phyloP scores from a whole-genome alignment of 2,329 filamentous ascomycete genomes.

The Colletotrichum sp. region DNA sequence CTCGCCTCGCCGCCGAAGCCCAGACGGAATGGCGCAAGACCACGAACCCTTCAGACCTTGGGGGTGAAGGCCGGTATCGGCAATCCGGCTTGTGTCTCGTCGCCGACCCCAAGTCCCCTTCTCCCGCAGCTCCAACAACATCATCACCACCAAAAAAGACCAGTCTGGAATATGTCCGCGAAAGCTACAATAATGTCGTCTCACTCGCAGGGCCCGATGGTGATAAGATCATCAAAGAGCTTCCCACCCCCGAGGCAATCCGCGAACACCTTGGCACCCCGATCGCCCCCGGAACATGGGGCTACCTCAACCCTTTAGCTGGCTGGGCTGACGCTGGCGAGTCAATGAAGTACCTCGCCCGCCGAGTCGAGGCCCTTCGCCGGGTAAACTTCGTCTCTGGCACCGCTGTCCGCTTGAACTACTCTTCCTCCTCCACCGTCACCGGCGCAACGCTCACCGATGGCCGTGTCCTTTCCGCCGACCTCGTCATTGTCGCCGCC shows the following conservation, averaged over 20 bases:
- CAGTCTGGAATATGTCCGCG: constrained; percentile 62
- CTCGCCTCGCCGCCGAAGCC: constrained; percentile 72
- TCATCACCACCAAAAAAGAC: constrained; percentile 36
- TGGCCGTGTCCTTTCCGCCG: constrained; percentile 59
- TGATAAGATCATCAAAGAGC: constrained; percentile 43
- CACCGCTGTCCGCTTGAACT: constrained; percentile 47
- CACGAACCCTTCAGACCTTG: constrained; percentile 56
- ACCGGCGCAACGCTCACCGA: constrained; percentile 60
- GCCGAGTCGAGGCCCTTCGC: constrained; percentile 55
- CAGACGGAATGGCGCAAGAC: constrained; percentile 70
- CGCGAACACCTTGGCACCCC: constrained; percentile 48
- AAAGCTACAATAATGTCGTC: constrained; percentile 64
- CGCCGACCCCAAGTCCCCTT: constrained; percentile 35
- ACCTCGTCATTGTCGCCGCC: constrained; percentile 79
- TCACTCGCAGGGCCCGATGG: constrained; percentile 48
- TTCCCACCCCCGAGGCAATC: constrained; percentile 51
- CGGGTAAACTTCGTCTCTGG: constrained; percentile 61
- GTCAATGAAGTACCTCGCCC: constrained; percentile 68
- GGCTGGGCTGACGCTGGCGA: constrained; percentile 83
- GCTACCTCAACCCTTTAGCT: constrained; percentile 74
- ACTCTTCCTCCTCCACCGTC: constrained; percentile 4
- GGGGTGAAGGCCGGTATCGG: constrained; percentile 69
- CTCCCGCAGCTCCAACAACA: neutral
- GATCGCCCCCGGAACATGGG: constrained; percentile 63
- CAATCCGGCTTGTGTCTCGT: constrained; percentile 73